A percentile compares a stretch with the other conserved stretches of the same genome.
phyloP scores from a whole-genome alignment of 768 basidiomycete genomes.

The Kwoniella newhampshirensis region DNA sequence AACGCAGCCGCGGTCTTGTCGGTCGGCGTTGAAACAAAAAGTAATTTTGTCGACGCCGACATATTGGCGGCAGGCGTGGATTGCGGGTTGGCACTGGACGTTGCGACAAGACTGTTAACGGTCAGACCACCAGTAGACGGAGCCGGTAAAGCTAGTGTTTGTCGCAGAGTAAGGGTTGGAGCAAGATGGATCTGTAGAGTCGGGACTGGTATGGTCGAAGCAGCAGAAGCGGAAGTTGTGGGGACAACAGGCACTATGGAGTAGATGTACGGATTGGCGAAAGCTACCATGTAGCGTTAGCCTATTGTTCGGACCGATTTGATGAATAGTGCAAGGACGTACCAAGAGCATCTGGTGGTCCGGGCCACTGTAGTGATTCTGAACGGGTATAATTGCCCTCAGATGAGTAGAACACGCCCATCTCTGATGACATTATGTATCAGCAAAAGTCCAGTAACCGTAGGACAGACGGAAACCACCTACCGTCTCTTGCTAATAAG shows the following conservation, averaged over 20 bases:
- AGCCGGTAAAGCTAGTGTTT: conserved; percentile 29
- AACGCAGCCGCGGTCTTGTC: conserved; percentile 66
- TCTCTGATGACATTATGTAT: conserved; percentile 17
- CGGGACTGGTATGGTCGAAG: conserved; percentile 20
- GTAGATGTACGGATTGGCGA: conserved; percentile 47
- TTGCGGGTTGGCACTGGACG: conserved; percentile 45
- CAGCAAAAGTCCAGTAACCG: neutral
- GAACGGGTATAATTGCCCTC: conserved; percentile 43
- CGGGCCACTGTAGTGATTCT: conserved; percentile 41
- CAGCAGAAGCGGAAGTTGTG: conserved; percentile 7
- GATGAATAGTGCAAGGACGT: conserved; percentile 5
- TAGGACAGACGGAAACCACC: no score
- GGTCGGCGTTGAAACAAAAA: conserved; percentile 65
- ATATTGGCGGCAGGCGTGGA: conserved; percentile 60
- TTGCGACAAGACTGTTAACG: conserved; percentile 49
- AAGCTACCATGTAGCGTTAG: conserved; percentile 24
- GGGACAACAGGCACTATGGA: conserved; percentile 32
- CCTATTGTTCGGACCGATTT: no score
- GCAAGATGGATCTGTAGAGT: conserved; percentile 42
- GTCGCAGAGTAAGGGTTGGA: conserved; percentile 34
- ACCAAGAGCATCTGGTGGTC: conserved; percentile 48
- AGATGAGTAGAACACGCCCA: conserved; percentile 41
- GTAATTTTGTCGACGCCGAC: conserved; percentile 20
- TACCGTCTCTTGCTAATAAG: conserved; percentile 43
- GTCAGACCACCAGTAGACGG: conserved; percentile 24